These are phyloP conservation scores for Venturia asperata DNA, from an alignment of 2,329 filamentous ascomycete species.

Conservation along the genomic window DNA sequence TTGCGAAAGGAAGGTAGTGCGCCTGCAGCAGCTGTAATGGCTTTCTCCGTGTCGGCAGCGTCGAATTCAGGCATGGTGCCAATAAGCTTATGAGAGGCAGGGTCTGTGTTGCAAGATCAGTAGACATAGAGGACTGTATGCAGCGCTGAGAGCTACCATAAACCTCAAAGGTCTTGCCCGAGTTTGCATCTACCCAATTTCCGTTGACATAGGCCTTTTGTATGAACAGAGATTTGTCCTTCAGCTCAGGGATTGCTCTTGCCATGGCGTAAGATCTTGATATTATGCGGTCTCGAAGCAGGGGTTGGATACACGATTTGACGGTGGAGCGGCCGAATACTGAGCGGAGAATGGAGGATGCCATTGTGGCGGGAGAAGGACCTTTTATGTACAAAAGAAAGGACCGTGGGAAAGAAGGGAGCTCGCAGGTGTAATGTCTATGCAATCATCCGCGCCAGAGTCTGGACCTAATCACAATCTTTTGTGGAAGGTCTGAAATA, in stretches of 20 bases:
- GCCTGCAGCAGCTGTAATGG: conserved; percentile 73
- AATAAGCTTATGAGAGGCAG: conserved; percentile 72
- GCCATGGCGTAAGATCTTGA: conserved; percentile 12
- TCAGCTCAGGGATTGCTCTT: conserved; percentile 32
- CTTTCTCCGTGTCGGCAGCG: conserved; percentile 65
- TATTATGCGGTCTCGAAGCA: conserved; percentile 1
- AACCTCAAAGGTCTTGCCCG: conserved; percentile 87
- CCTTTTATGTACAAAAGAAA: not conserved
- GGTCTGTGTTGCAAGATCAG: conserved; percentile 50
- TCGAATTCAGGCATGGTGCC: conserved; percentile 81
- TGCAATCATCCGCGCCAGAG: not conserved
- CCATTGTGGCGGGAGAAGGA: not conserved
- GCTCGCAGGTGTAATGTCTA: not conserved
- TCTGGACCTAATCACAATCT: not conserved
- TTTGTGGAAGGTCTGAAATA: not conserved
- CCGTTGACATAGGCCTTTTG: conserved; percentile 82
- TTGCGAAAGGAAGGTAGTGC: conserved; percentile 67
- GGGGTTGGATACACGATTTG: conserved; percentile 5
- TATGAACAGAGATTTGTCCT: conserved; percentile 62
- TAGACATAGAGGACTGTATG: not conserved
- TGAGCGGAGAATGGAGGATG: not conserved
- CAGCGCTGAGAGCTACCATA: conserved; percentile 20
- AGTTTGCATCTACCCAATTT: conserved; percentile 79
- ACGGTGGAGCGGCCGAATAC: not conserved
- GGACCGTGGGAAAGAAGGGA: not conserved